Base-by-base conservation (phyloP, 352 stramenopile genomes). In the Phytophthora citricola region DNA sequence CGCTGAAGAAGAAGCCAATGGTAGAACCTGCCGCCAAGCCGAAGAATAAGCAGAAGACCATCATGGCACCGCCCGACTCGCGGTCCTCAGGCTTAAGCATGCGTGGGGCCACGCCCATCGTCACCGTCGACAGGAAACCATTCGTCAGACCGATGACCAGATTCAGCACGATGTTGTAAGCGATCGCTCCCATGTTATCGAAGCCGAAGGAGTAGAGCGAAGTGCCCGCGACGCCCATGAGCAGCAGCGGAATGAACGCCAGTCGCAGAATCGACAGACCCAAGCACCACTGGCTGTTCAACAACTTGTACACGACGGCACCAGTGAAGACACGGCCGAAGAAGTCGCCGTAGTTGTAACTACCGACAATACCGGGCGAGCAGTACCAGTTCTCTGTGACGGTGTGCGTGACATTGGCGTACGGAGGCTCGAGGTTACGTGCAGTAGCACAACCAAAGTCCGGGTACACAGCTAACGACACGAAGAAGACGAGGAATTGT, bases 281-380 rank as follows among this genome's bases (percentile, higher is more conserved):
- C 2, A 89, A 69, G 9, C 65, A 76, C 22, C 73, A 72, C 31
- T 71, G 71, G 63, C 81, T 83, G 0, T 63, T 85, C 44, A 90
- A 75, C 32, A 85, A 46, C 24, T 76, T 78, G 62, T 85, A 89
- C 24, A 82, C 74, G n/a, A 68, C 62, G 17, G 71, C 73, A 5
- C 63, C 76, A 32, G 51, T 84, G 40, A 89, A 39, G 43, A 90
- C 57, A 15, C 81, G 76, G n/a, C 78, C 83, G 49, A 89, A 58
- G 50, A 85, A 86, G 47, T 90, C 79, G 14, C 81, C 81, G 69
- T 83, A 87, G 71, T 87, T 89, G 77, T 83, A 90, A 45, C 58
- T 73, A 17, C 67, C 80, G 39, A 90, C 76, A 53, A 89, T 80
- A n/a, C 80, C 83, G 0, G 80, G 78, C 2, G 76, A 73, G 65